Evolutionary conservation across 441 rosid genomes (phyloP).

Genomic region (Populus hybrid): DNA sequence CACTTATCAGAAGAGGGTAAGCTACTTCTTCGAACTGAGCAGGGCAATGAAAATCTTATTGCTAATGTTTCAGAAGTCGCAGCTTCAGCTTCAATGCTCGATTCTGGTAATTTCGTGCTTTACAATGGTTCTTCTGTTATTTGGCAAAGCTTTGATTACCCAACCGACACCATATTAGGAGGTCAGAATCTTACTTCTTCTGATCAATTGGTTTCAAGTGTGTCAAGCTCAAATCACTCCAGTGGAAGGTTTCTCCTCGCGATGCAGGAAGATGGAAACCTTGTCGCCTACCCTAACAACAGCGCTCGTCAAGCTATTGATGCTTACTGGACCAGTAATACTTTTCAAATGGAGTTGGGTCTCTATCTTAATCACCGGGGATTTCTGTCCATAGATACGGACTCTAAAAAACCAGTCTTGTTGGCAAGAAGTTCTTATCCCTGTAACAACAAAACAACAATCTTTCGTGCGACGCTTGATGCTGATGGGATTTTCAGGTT

Average conservation of each 20-base stretch:
- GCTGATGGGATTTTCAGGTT: too few relatives aligned
- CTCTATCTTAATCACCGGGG: background rate
- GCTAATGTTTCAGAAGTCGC: background rate
- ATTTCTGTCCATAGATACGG: too few relatives aligned
- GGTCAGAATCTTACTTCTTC: too few relatives aligned
- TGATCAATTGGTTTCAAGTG: too few relatives aligned
- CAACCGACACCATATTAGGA: too few relatives aligned
- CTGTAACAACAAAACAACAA: too few relatives aligned
- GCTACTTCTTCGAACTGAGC: slow-evolving; percentile 6
- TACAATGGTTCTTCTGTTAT: background rate
- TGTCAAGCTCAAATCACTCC: too few relatives aligned
- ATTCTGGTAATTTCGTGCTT: slow-evolving; percentile 32
- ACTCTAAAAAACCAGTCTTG: too few relatives aligned
- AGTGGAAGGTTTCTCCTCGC: slow-evolving; percentile 8
- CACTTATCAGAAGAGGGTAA: slow-evolving; percentile 4
- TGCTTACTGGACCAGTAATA: background rate
- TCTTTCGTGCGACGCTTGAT: too few relatives aligned
- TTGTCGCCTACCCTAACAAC: slow-evolving; percentile 18
- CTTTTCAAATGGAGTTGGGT: accelerated
- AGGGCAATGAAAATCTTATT: background rate
- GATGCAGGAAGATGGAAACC: background rate
- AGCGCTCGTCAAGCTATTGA: background rate
- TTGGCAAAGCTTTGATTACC: too few relatives aligned
- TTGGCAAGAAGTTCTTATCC: too few relatives aligned
- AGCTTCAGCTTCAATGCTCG: slow-evolving; percentile 26